Evolutionary conservation across 106 monocot genomes (phyloP), one percentile per base, ranked within the genome.

Genomic region (Dioscorea dumetorum): DNA sequence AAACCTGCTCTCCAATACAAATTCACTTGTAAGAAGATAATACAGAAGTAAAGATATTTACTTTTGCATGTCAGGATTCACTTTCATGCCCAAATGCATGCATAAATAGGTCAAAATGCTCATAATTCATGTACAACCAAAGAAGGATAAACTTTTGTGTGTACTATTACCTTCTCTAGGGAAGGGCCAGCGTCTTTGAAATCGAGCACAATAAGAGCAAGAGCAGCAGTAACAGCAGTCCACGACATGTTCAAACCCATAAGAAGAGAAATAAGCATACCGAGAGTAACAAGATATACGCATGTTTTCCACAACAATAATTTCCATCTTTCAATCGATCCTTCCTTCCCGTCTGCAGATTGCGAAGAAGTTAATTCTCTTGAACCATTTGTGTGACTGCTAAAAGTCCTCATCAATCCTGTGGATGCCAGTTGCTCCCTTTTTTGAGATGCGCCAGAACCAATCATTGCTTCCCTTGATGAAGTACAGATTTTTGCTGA

Each of bases 181-280:
- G 73, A 90, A 54, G 94, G 87, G 5, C 78, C 66, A 15, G 94
- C 94, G 73, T 94, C 94, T 66, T 82, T 82, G 74, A 94, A 94
- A 74, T 94, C 94, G 12, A 94, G 87, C 12, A 94, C 87, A 52
- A 94, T 73, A 20, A 94, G 84, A 49, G 78, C 80, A 14, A 94
- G 87, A 34, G 94, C 94, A 51, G 94, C 94, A 48, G 90, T 81
- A n/a, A 94, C 78, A 20, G 94, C 94, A 69, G 76, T 87, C 94
- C 94, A 94, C 0, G 94, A 90, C 94, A 94, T 94, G 69, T 90
- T 77, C 4, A 94, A 75, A 14, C 94, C 94, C 80, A 85, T 49
- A 5, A 87, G 78, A 50, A 94, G 81, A 28, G 94, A 49, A 32
- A 90, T 54, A 14, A 94, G 84, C 94, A 90, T 94, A 18, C 82